Evolutionary conservation across 768 basidiomycete genomes (phyloP).

Genomic region (Tulasnella sp.): DNA sequence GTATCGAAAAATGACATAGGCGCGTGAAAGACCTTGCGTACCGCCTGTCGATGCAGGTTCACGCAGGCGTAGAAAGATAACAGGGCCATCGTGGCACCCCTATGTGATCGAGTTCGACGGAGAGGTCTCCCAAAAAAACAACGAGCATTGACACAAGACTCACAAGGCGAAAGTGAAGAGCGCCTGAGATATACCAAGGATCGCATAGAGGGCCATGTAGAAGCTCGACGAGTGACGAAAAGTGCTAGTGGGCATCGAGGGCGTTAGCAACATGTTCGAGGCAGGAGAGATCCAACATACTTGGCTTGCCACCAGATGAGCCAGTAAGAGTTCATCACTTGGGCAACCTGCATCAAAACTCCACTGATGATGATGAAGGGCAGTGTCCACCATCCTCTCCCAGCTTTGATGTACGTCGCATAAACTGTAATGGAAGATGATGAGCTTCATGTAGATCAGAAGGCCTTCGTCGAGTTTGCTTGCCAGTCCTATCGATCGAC

Average conservation of each 20-base stretch:
- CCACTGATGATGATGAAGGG: conserved; percentile 42
- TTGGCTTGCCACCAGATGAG: conserved; percentile 66
- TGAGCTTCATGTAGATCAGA: conserved; percentile 14
- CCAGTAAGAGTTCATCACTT: conserved; percentile 30
- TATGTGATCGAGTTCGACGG: not conserved
- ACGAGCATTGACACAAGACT: conserved; percentile 19
- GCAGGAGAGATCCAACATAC: too few relatives aligned
- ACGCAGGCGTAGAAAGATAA: conserved; percentile 42
- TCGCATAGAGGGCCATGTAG: conserved; percentile 55
- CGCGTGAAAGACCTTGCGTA: conserved; percentile 50
- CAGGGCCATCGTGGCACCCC: conserved; percentile 22
- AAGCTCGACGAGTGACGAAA: conserved; percentile 42
- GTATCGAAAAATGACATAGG: conserved; percentile 31
- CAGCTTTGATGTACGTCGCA: conserved; percentile 45
- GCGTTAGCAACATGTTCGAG: too few relatives aligned
- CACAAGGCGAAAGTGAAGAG: conserved; percentile 48
- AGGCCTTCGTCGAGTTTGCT: too few relatives aligned
- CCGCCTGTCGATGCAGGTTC: conserved; percentile 47
- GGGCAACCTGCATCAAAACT: conserved; percentile 42
- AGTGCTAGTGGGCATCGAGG: conserved; percentile 31
- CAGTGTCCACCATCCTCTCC: conserved; percentile 37
- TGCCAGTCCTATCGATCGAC: conserved; percentile 40
- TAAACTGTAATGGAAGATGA: conserved; percentile 32
- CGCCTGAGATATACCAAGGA: conserved; percentile 46
- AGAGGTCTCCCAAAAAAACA: not conserved